Evolutionary conservation across 371 early-diverging fungal genomes (phyloP), one percentile per base, ranked within the genome.

Genomic region (Apophysomyces trapeziformis): DNA sequence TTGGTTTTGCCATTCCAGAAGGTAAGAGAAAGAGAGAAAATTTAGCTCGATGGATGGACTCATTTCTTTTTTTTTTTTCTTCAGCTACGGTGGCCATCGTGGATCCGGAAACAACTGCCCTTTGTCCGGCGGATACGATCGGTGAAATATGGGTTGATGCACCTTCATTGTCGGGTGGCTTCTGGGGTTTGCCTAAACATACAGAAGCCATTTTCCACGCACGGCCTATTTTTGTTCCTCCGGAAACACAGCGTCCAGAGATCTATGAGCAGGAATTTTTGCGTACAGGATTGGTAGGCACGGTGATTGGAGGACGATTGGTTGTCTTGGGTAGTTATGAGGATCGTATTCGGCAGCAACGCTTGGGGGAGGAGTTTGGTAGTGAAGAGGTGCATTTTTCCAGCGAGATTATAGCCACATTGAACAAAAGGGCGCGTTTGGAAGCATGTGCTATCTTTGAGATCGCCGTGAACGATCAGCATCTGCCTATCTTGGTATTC

Each of bases 141-240:
- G 96, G 96, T 38, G 96, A 95, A 74, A 83, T 95, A 16, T 95
- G 95, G 93, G 83, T 93, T 6, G 88, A 90, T 69, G 87, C 90
- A 0, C 91, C 90, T 14, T 86, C 87, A 8, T 70, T 94, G 35
- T 89, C 91, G 6, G 89, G 88, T 38, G 92, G 92, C 1, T 94
- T 94, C 77, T 94, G 92, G 93, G 89, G 83, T 12, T 77, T 94
- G 38, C 90, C 92, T 5, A 85, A 85, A 61, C 85, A 91, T 38
- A 90, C 88, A 0, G 88, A 91, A 43, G 82, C 85, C 13, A 86
- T 92, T 2, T 94, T 93, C 71, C 86, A 87, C 56, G 94, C 92
- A 0, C 75, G 80, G 3, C 87, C 89, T 2, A 64, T 83, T 21
- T 59, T 89, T 3, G 81, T 87, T 0, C 83, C 84, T 7, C 68